Evolutionary conservation across 306 rosid species (phyloP).

Genomic region (Trichosanthes truncata): DNA sequence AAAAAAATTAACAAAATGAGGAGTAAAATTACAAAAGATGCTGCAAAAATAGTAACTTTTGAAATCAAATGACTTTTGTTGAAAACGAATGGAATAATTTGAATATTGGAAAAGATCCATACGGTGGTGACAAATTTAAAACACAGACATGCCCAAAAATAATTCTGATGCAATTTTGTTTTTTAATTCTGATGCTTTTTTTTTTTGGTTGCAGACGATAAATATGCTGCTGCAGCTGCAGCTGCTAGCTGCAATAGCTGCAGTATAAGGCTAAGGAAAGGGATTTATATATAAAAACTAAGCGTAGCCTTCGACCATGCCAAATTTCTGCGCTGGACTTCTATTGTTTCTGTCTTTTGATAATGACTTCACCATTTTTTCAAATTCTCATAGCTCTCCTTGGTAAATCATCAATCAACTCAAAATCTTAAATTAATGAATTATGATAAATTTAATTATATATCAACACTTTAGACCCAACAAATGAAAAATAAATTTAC

Average conservation of each 20-base stretch:
- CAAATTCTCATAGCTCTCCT: background rate
- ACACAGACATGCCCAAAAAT: background rate
- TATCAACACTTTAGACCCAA: too few relatives aligned
- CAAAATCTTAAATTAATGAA: too few relatives aligned
- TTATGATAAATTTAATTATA: too few relatives aligned
- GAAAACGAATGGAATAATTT: background rate
- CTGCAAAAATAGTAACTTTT: background rate
- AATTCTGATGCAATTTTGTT: background rate
- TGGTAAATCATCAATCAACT: too few relatives aligned
- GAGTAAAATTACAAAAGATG: background rate
- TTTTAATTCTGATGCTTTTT: background rate
- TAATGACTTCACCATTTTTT: background rate
- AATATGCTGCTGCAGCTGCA: background rate
- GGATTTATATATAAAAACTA: background rate
- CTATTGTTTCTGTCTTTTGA: slow-evolving; percentile 1
- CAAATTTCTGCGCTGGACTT: background rate
- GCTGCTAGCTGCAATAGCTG: background rate
- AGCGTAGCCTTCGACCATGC: background rate
- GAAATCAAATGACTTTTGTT: background rate
- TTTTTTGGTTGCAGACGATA: background rate
- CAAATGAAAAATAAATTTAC: too few relatives aligned
- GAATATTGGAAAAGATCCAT: background rate
- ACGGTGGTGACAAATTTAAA: background rate
- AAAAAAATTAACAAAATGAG: too few relatives aligned
- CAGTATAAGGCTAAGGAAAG: background rate